phyloP scores from a whole-genome alignment of 2,329 filamentous ascomycete genomes.

The Cucurbitaria berberidis region DNA sequence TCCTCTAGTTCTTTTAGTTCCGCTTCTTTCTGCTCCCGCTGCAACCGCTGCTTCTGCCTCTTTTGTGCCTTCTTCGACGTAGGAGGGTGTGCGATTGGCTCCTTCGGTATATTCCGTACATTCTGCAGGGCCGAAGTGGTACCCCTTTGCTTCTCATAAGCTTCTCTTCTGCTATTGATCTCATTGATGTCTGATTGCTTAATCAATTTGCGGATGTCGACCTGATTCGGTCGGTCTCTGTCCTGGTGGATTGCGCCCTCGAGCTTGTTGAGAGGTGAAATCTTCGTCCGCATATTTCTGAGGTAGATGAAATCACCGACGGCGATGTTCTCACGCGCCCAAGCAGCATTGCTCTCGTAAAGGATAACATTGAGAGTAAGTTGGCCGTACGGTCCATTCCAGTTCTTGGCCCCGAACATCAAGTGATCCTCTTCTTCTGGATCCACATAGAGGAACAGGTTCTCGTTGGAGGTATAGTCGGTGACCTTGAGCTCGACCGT shows the following conservation, averaged over 20 bases:
- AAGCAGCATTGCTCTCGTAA: slow-evolving; percentile 70
- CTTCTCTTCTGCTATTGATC: slow-evolving; percentile 64
- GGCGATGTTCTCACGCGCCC: slow-evolving; percentile 62
- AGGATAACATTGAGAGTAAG: slow-evolving; percentile 73
- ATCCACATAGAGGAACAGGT: slow-evolving; percentile 64
- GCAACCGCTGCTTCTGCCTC: slow-evolving; percentile 44
- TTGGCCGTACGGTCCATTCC: slow-evolving; percentile 77
- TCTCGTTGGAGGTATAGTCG: slow-evolving; percentile 56
- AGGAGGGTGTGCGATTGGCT: slow-evolving; percentile 21
- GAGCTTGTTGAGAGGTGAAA: slow-evolving; percentile 58
- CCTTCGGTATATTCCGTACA: slow-evolving; percentile 23
- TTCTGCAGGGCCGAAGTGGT: slow-evolving; percentile 19
- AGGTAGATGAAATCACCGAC: slow-evolving; percentile 69
- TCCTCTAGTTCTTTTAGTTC: slow-evolving; percentile 32
- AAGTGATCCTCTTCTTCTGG: slow-evolving; percentile 35
- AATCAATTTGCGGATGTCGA: slow-evolving; percentile 59
- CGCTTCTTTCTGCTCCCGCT: slow-evolving; percentile 44
- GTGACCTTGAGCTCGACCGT: slow-evolving; percentile 40
- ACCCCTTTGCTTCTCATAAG: slow-evolving; percentile 59
- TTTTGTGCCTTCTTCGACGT: slow-evolving; percentile 47
- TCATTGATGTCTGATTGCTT: slow-evolving; percentile 15
- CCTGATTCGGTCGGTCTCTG: slow-evolving; percentile 54
- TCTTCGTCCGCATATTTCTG: slow-evolving; percentile 74
- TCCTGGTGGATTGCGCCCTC: slow-evolving; percentile 77
- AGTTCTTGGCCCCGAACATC: slow-evolving; percentile 52